phyloP scores from a whole-genome alignment of 257 asterid species.

The Solanum phureja region DNA sequence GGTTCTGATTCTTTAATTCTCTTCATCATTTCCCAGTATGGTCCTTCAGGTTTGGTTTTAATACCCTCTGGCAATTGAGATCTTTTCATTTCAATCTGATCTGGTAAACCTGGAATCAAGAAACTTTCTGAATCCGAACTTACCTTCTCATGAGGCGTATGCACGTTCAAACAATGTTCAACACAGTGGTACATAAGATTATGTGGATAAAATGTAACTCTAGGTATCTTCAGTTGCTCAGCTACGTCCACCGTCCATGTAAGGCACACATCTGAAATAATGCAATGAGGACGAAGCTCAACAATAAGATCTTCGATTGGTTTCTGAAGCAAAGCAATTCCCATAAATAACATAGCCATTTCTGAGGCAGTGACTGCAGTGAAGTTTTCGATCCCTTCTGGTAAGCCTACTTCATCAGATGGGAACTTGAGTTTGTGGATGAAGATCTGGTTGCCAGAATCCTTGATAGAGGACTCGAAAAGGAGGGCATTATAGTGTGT shows the following conservation, averaged over 20 bases:
- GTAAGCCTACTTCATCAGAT: conserved; percentile 9
- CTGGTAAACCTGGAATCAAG: conserved; percentile 15
- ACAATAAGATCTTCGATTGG: neutral
- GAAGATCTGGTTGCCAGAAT: conserved; percentile 1
- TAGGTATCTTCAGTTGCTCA: conserved; percentile 9
- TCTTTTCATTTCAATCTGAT: conserved; percentile 9
- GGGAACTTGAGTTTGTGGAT: conserved; percentile 13
- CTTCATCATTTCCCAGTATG: neutral
- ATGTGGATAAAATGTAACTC: conserved; percentile 8
- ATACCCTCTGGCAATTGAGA: conserved; percentile 1
- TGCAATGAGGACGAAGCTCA: conserved; percentile 6
- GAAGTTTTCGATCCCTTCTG: conserved; percentile 17
- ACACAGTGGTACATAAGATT: conserved; percentile 3
- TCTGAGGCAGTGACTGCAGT: neutral
- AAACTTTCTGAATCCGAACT: conserved; percentile 14
- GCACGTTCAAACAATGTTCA: neutral
- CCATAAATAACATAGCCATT: neutral
- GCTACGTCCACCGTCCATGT: conserved; percentile 22
- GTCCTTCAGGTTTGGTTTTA: neutral
- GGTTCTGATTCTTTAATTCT: neutral
- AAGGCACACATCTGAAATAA: conserved; percentile 16
- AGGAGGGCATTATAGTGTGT: conserved; percentile 10
- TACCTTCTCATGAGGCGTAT: conserved; percentile 11
- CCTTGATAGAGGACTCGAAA: neutral
- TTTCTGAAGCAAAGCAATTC: conserved; percentile 1